Evolutionary conservation across 1,139 yeast species (phyloP).

Genomic region (Oligophagozyma castellii): DNA sequence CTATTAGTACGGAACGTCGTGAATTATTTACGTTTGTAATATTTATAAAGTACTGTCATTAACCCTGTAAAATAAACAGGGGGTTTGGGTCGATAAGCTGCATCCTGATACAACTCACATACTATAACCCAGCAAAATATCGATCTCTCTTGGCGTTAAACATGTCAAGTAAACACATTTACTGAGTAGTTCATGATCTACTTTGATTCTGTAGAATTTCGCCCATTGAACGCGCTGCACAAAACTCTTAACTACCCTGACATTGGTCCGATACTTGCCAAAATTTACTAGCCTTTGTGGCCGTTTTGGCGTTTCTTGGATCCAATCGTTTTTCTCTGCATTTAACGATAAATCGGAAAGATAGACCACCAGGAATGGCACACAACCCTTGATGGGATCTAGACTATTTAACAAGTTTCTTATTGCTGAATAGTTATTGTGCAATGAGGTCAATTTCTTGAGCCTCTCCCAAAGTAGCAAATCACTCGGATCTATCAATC

Average conservation of each 20-base stretch:
- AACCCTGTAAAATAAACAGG: neutral
- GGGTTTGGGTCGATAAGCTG: neutral
- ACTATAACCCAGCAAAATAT: neutral
- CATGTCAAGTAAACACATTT: constrained; percentile 75
- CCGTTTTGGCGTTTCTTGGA: constrained; percentile 16
- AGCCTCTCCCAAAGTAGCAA: constrained; percentile 52
- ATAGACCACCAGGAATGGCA: constrained; percentile 82
- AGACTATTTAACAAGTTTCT: constrained; percentile 48
- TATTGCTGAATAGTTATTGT: constrained; percentile 50
- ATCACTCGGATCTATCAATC: constrained; percentile 38
- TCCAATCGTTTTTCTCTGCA: constrained; percentile 41
- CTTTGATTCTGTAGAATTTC: constrained; percentile 38
- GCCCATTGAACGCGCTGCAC: constrained; percentile 84
- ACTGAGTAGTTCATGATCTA: constrained; percentile 52
- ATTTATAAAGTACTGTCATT: neutral
- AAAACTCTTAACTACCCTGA: constrained; percentile 64
- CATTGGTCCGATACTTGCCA: constrained; percentile 63
- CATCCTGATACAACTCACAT: neutral
- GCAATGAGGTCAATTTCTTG: constrained; percentile 50
- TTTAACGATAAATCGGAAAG: constrained; percentile 72
- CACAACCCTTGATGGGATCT: constrained; percentile 64
- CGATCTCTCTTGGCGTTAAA: constrained; percentile 51
- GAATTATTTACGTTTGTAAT: neutral
- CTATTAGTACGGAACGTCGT: neutral
- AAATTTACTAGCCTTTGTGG: constrained; percentile 48